phyloP scores from a whole-genome alignment of 2,329 filamentous ascomycete species.

The Lachnellula occidentalis region DNA sequence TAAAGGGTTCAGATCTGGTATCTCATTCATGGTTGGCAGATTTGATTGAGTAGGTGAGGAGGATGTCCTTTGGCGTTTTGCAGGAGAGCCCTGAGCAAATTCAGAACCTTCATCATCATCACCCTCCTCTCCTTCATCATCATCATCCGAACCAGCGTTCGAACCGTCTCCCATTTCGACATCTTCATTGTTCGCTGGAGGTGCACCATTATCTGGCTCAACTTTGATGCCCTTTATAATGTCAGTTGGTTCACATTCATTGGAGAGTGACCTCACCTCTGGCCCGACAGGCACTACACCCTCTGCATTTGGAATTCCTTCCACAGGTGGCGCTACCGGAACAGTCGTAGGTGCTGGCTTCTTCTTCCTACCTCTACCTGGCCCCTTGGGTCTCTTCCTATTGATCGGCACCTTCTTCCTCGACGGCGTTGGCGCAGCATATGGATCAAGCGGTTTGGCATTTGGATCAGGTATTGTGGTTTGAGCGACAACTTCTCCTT shows the following conservation, averaged over 20 bases:
- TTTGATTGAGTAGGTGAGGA: conserved; percentile 17
- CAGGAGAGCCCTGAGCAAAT: conserved; percentile 26
- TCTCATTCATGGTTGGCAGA: conserved; percentile 8
- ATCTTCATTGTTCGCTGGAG: conserved; percentile 24
- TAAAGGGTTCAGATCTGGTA: conserved; percentile 8
- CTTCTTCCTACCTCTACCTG: conserved; percentile 73
- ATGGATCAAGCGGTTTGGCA: conserved; percentile 28
- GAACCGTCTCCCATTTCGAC: conserved; percentile 31
- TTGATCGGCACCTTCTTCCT: conserved; percentile 52
- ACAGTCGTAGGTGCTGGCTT: conserved; percentile 38
- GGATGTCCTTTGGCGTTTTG: conserved; percentile 22
- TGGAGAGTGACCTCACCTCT: conserved; percentile 20
- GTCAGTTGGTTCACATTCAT: conserved; percentile 5
- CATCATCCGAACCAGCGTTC: conserved; percentile 26
- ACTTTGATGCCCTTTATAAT: conserved; percentile 21
- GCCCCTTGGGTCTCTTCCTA: conserved; percentile 73
- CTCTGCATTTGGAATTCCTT: conserved; percentile 3
- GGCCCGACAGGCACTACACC: conserved; percentile 8
- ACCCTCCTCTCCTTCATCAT: conserved; percentile 29
- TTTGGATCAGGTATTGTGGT: conserved; percentile 57
- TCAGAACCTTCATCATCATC: conserved; percentile 44
- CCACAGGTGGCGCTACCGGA: conserved; percentile 12
- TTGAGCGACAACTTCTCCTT: conserved; percentile 72
- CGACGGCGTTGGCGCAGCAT: conserved; percentile 39
- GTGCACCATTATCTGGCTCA: conserved; percentile 14